Conservation (phyloP, 345 rosid species). For the Linum trigynum region DNA sequence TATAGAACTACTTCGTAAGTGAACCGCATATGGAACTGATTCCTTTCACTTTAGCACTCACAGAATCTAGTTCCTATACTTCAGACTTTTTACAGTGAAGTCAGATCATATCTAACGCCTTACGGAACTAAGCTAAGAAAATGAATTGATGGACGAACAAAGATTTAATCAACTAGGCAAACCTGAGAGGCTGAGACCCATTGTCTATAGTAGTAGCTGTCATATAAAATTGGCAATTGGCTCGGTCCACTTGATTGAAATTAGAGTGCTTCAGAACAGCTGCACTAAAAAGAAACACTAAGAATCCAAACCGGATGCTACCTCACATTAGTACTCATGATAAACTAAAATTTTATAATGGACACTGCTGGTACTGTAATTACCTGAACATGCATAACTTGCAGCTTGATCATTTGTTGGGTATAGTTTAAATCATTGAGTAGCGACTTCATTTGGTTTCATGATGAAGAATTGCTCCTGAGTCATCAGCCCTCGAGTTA, state of each 20-base stretch:
- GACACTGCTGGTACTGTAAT: conserved; percentile 3
- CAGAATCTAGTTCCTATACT: neutral
- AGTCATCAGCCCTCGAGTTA: neutral
- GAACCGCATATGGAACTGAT: neutral
- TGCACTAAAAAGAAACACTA: conserved; percentile 25
- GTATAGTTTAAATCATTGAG: conserved; percentile 61
- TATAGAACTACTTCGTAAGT: too few relatives aligned
- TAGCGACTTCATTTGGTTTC: conserved; percentile 53
- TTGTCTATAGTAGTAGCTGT: conserved; percentile 66
- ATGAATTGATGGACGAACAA: neutral
- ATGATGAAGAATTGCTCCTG: conserved; percentile 88
- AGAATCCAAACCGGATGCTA: conserved; percentile 7
- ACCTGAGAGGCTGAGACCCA: conserved; percentile 58
- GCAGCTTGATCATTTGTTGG: conserved; percentile 83
- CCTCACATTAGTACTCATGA: conserved; percentile 2
- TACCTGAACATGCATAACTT: conserved; percentile 61
- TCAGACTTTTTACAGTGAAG: too few relatives aligned
- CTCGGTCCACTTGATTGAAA: conserved; percentile 79
- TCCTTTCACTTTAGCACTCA: too few relatives aligned
- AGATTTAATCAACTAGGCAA: conserved; percentile 5
- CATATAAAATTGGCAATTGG: conserved; percentile 77
- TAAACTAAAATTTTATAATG: neutral
- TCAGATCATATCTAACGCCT: neutral
- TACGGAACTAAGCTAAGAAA: neutral
- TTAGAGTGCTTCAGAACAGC: conserved; percentile 82